Evolutionary conservation across 1,284 basidiomycete genomes (phyloP), one percentile per base, ranked within the genome.

Genomic region (Puccinia sorghi): DNA sequence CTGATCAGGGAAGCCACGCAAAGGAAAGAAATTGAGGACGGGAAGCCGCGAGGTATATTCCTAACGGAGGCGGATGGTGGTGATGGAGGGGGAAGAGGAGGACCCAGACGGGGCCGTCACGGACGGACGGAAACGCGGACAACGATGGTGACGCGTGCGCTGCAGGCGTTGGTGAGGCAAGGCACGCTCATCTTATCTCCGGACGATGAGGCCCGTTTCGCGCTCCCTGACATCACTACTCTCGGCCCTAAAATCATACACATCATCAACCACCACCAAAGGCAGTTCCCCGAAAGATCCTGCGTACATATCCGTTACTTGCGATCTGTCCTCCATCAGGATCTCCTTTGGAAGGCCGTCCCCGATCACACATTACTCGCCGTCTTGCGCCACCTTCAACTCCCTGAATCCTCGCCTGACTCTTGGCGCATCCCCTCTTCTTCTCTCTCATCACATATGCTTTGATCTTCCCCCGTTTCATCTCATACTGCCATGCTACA

Each of bases 141-240:
- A 43, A 22, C 64, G n/a, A 13, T 67, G n/a, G 15, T 67, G 20
- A 46, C 41, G 17, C 64, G 64, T 20, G 43, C 69, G 43, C n/a
- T 71, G 2, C 48, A 56, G 48, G 52, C 48, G 17, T 39, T 71
- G 20, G 46, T 71, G 25, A 8, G 39, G 37, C 69, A 71, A 56
- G 69, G 69, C 12, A 56, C 37, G 2, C 32, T 71, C 50, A 71
- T 71, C 48, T 41, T 71, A 11, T 71, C 69, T 5, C 69, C 69
- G 0, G 8, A 11, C 11, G 32, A 71, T 50, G 69, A 71, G 52
- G 50, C 37, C 1, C 37, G 37, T 3, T 71, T 71, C n/a, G n/a
- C 27, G 25, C 20, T 71, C 13, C 69, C 69, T n/a, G 56, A 71
- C 52, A 5, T 56, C 48, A 3, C 22, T n/a, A 54, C 46, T 12